These are phyloP conservation scores for Suillus tomentosus DNA, from an alignment of 768 basidiomycete genomes.

Conservation along the genomic window DNA sequence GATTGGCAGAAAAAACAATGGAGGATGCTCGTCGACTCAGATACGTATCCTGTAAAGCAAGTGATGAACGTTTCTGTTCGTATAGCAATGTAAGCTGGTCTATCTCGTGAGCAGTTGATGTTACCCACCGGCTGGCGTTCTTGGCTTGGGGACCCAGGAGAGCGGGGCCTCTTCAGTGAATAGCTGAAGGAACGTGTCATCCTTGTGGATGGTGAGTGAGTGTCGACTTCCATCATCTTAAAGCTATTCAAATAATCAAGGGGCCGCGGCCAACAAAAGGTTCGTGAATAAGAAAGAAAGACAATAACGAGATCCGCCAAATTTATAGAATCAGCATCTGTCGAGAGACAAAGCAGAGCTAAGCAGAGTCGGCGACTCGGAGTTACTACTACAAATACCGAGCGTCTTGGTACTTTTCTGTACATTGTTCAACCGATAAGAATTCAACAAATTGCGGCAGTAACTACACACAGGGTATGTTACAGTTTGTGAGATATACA, in stretches of 20 bases:
- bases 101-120: background rate
- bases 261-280: background rate
- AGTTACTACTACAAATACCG: background rate
- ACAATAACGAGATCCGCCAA: background rate
- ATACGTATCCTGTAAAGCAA: slow-evolving; percentile 38
- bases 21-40: slow-evolving; percentile 35
- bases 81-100: slow-evolving; percentile 3
- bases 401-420: background rate
- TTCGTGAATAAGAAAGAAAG: background rate
- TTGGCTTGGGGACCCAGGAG: slow-evolving; percentile 49
- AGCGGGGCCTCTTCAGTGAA: slow-evolving; percentile 57
- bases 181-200: slow-evolving; percentile 37
- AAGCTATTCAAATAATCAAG: background rate
- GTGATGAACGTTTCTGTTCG: slow-evolving; percentile 58
- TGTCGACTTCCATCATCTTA: slow-evolving; percentile 55
- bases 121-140: slow-evolving; percentile 58
- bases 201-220: slow-evolving; percentile 44
- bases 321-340: background rate
- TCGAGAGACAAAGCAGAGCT: background rate
- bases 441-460: background rate
- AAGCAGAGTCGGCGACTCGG: background rate
- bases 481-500: slow-evolving; percentile 2
- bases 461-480: background rate
- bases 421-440: background rate
- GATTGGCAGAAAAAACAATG: slow-evolving; percentile 15